Percentiles rank a stretch among this genome's conserved stretches.
Conservation (phyloP, 495 filamentous ascomycete species). For the Geoglossum glabrum region DNA sequence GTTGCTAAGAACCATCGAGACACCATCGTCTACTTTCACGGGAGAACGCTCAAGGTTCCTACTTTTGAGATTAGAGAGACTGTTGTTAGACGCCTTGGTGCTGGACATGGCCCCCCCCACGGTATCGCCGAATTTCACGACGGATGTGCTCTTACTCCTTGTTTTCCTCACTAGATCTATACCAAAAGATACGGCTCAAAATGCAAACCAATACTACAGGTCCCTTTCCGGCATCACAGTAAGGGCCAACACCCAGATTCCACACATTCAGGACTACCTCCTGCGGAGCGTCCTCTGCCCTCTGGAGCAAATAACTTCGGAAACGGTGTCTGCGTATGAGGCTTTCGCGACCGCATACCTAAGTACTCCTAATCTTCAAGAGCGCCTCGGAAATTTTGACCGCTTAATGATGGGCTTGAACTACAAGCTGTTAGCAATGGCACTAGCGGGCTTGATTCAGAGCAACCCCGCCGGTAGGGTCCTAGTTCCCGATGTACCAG, state of each 20-base stretch:
- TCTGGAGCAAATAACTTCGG: conserved; percentile 25
- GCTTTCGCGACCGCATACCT: conserved; percentile 37
- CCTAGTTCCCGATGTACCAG: conserved; percentile 3
- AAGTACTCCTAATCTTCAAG: conserved; percentile 25
- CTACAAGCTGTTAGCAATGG: conserved; percentile 31
- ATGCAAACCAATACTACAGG: conserved; percentile 13
- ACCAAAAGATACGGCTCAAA: conserved; percentile 27
- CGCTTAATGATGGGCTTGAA: conserved; percentile 28
- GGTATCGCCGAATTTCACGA: background rate
- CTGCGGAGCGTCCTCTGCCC: conserved; percentile 25
- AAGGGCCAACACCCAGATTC: conserved; percentile 12
- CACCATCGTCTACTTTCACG: background rate
- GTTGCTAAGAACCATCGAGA: conserved; percentile 14
- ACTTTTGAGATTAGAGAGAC: conserved; percentile 2
- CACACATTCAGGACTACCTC: conserved; percentile 11
- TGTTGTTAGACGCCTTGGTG: background rate
- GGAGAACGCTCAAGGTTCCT: background rate
- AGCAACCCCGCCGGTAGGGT: conserved; percentile 3
- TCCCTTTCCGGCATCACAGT: conserved; percentile 2
- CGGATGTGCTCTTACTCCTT: conserved; percentile 21
- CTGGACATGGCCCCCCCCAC: background rate
- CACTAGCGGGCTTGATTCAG: conserved; percentile 18
- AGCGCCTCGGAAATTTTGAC: conserved; percentile 24
- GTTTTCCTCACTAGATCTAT: conserved; percentile 22
- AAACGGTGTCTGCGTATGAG: conserved; percentile 32